Percentiles rank a stretch among this genome's conserved stretches.
phyloP scores from a whole-genome alignment of 1,284 basidiomycete genomes.

The Schizopora paradoxa region DNA sequence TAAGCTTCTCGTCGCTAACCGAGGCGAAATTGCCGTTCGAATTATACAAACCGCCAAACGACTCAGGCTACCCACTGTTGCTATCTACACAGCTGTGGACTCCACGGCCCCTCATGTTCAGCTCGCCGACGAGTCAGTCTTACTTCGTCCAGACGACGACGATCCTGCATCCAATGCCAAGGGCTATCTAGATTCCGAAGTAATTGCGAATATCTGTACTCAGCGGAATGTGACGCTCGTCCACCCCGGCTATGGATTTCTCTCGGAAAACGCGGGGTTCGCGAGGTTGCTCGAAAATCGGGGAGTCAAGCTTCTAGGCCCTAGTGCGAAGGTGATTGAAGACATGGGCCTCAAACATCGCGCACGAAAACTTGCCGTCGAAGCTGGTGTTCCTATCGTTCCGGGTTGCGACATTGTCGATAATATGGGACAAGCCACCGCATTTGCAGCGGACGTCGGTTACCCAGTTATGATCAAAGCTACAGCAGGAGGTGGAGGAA shows the following conservation, averaged over 20 bases:
- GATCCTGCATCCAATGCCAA: constrained; percentile 30
- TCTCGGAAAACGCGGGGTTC: constrained; percentile 61
- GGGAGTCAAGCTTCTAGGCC: constrained; percentile 59
- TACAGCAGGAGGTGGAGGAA: constrained; percentile 67
- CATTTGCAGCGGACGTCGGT: constrained; percentile 39
- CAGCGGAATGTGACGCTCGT: constrained; percentile 46
- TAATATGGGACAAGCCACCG: constrained; percentile 40
- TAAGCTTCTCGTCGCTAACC: constrained; percentile 43
- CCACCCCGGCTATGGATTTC: constrained; percentile 65
- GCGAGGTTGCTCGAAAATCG: constrained; percentile 42
- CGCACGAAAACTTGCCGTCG: constrained; percentile 44
- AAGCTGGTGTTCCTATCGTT: constrained; percentile 48
- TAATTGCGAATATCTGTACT: constrained; percentile 42
- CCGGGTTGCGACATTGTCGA: constrained; percentile 49
- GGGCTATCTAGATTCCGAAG: constrained; percentile 39
- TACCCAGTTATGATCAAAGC: constrained; percentile 69
- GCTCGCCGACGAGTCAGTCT: constrained; percentile 44
- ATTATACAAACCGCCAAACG: constrained; percentile 48
- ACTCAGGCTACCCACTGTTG: constrained; percentile 43
- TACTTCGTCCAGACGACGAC: constrained; percentile 15
- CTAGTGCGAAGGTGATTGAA: constrained; percentile 45
- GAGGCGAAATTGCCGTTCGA: constrained; percentile 50
- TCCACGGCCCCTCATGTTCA: constrained; percentile 48
- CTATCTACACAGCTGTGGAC: constrained; percentile 52
- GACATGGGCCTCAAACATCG: constrained; percentile 62